Percentiles rank a stretch among this genome's conserved stretches.
These are phyloP conservation scores for Pythium biforme DNA, from an alignment of 352 stramenopile species.

Conservation along the genomic window DNA sequence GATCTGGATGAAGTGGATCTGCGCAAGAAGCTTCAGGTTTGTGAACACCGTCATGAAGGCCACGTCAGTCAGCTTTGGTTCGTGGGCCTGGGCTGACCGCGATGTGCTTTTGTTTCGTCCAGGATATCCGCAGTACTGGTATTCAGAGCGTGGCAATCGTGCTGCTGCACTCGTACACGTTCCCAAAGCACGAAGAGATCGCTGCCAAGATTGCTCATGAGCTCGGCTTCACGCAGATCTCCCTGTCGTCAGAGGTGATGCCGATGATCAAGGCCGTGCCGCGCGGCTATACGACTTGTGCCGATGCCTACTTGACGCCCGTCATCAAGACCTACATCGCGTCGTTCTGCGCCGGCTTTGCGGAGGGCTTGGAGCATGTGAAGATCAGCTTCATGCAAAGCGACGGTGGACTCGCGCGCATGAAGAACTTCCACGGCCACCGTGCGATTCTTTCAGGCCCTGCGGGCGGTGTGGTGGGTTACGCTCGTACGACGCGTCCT, in stretches of 20 bases:
- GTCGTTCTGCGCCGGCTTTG: slow-evolving; percentile 97
- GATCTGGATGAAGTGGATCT: slow-evolving; percentile 80
- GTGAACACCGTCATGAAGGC: background rate
- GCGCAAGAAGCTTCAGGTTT: slow-evolving; percentile 63
- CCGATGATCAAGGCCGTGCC: slow-evolving; percentile 98
- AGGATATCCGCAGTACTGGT: slow-evolving; percentile 54
- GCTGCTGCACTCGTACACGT: slow-evolving; percentile 96
- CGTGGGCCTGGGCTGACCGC: background rate
- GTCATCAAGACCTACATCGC: slow-evolving; percentile 97
- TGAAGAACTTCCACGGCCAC: slow-evolving; percentile 93
- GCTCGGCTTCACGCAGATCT: slow-evolving; percentile 95
- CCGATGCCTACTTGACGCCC: slow-evolving; percentile 97
- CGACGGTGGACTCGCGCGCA: slow-evolving; percentile 96
- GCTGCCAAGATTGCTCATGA: slow-evolving; percentile 88
- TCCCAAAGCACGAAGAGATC: slow-evolving; percentile 91
- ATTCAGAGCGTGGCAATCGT: slow-evolving; percentile 95
- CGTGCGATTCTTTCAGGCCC: slow-evolving; percentile 93
- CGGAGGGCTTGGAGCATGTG: slow-evolving; percentile 82
- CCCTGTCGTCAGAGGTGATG: slow-evolving; percentile 92
- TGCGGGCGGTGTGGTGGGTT: slow-evolving; percentile 95
- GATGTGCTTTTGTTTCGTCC: background rate
- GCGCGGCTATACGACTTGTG: slow-evolving; percentile 95
- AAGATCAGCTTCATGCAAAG: slow-evolving; percentile 99
- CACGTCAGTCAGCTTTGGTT: background rate
- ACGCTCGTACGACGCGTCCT: slow-evolving; percentile 91